Percentiles rank a stretch among this genome's conserved stretches.
Evolutionary conservation across 768 basidiomycete genomes (phyloP).

Genomic region (Lyophyllum decastes): DNA sequence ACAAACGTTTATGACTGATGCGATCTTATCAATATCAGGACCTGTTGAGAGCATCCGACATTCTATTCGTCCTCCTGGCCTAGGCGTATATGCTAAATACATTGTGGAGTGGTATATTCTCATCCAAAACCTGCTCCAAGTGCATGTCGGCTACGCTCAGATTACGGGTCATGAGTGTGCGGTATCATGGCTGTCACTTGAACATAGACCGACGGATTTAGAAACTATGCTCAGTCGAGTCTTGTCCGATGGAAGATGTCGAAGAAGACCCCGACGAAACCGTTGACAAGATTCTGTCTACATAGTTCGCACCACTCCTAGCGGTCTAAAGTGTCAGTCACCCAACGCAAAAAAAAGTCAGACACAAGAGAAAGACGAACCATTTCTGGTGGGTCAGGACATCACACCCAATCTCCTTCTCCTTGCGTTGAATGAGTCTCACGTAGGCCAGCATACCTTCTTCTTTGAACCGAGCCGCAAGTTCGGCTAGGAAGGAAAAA

Average conservation of each 20-base stretch:
- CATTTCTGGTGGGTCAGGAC: slow-evolving; percentile 96
- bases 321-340: slow-evolving; percentile 2
- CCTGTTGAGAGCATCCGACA: background rate
- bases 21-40: slow-evolving; percentile 4
- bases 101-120: background rate
- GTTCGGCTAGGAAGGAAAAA: slow-evolving; percentile 54
- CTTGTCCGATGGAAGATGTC: slow-evolving; percentile 80
- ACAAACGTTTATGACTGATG: background rate
- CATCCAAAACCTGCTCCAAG: too few species aligned
- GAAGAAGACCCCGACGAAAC: slow-evolving; percentile 89
- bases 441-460: slow-evolving; percentile 96
- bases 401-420: slow-evolving; percentile 86
- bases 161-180: background rate
- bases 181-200: background rate
- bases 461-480: slow-evolving; percentile 76
- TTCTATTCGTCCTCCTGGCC: background rate
- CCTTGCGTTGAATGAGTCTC: slow-evolving; percentile 82
- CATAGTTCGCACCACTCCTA: slow-evolving; percentile 91
- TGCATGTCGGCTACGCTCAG: background rate
- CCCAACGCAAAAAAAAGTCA: background rate
- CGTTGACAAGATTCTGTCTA: slow-evolving; percentile 81
- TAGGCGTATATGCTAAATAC: background rate
- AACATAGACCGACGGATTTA: slow-evolving; percentile 25
- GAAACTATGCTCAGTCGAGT: slow-evolving; percentile 89
- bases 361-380: slow-evolving; percentile 36